Conservation (phyloP, 805 yeast genomes). For the Komagataella phaffii region DNA sequence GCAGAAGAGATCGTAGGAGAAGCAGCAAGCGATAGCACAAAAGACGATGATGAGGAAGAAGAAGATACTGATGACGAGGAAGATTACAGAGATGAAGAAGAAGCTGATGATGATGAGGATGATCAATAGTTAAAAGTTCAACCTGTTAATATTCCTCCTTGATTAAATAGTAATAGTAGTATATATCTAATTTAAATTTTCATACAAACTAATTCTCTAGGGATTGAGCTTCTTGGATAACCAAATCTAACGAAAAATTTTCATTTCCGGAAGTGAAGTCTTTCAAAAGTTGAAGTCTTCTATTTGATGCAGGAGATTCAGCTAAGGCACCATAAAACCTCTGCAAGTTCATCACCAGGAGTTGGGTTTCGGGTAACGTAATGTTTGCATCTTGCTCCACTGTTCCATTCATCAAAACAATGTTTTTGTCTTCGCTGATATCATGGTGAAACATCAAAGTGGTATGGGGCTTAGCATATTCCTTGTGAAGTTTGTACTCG, state of each 20-base stretch:
- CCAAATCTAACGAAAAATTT: slow-evolving; percentile 50
- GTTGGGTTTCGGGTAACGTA: slow-evolving; percentile 62
- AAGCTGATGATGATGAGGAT: slow-evolving; percentile 1
- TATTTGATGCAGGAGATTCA: slow-evolving; percentile 23
- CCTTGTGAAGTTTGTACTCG: slow-evolving; percentile 82
- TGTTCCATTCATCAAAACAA: slow-evolving; percentile 78
- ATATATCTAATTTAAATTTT: not conserved
- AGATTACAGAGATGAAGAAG: slow-evolving; percentile 1
- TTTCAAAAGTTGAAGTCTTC: slow-evolving; percentile 43
- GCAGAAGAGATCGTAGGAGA: no score
- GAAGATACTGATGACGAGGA: not conserved
- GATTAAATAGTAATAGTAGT: not conserved
- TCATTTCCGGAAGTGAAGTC: slow-evolving; percentile 61
- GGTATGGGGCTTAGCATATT: slow-evolving; percentile 91
- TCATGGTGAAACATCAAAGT: slow-evolving; percentile 83
- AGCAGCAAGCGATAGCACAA: not conserved
- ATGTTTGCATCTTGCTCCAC: slow-evolving; percentile 62
- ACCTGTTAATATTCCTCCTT: not conserved
- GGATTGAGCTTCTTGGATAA: slow-evolving; percentile 64
- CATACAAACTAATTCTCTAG: slow-evolving; percentile 28
- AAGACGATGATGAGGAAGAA: slow-evolving; percentile 1
- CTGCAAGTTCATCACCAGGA: slow-evolving; percentile 63
- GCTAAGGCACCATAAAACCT: slow-evolving; percentile 69
- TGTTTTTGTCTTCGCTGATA: slow-evolving; percentile 37
- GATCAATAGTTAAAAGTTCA: not conserved